Conservation (phyloP, 345 rosid genomes). For the Theobroma cacao region DNA sequence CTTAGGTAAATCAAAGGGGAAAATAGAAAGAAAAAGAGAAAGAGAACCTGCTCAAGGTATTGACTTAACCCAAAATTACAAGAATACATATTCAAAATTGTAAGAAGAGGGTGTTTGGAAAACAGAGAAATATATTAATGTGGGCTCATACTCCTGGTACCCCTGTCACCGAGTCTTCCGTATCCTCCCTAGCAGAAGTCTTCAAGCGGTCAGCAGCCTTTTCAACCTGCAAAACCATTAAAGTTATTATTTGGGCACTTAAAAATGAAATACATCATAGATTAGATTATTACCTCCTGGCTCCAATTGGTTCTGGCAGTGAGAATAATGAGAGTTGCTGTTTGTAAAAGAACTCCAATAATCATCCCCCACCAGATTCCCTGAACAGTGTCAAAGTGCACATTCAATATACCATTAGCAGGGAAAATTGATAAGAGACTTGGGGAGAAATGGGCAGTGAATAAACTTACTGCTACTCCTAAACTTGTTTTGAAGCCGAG, state of each 20-base stretch:
- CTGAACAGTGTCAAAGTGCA: slow-evolving; percentile 25
- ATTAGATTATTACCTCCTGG: slow-evolving; percentile 31
- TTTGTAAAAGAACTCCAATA: slow-evolving; percentile 63
- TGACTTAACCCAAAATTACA: neutral
- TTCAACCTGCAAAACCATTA: slow-evolving; percentile 41
- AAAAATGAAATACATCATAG: too few species aligned
- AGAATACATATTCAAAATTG: neutral
- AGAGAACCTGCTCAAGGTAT: neutral
- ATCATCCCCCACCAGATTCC: slow-evolving; percentile 98
- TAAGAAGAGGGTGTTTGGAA: neutral
- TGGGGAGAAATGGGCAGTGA: neutral
- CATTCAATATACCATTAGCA: neutral
- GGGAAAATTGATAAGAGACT: neutral
- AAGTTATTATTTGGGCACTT: too few species aligned
- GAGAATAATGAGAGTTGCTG: slow-evolving; percentile 53
- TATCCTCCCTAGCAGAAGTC: slow-evolving; percentile 40
- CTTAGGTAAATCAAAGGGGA: neutral
- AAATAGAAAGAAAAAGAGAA: too few species aligned
- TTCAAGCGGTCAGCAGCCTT: slow-evolving; percentile 51
- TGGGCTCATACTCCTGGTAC: neutral
- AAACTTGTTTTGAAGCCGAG: slow-evolving; percentile 82
- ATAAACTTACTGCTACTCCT: slow-evolving; percentile 69
- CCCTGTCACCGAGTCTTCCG: slow-evolving; percentile 14
- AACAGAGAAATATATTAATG: neutral
- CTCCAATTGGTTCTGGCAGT: slow-evolving; percentile 78